Conservation (phyloP, 352 stramenopile species). For the Phytophthora constricta region DNA sequence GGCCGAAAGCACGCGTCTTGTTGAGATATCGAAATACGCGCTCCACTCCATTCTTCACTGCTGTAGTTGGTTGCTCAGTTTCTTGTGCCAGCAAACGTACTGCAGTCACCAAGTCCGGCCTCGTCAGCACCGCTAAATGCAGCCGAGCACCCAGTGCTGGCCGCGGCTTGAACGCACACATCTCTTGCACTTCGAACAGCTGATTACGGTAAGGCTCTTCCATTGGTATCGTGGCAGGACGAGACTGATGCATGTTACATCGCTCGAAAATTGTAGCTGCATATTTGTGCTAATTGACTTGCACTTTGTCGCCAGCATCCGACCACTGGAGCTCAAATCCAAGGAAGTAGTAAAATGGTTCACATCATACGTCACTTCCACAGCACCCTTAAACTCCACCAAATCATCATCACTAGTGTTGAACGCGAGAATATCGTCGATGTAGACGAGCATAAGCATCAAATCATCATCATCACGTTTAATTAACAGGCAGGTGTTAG, state of each 20-base stretch:
- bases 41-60: conserved; percentile 9
- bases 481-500: conserved; percentile 36
- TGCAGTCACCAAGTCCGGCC: conserved; percentile 18
- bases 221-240: conserved; percentile 6
- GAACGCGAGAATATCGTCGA: conserved; percentile 40
- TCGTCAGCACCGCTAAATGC: conserved; percentile 6
- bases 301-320: not conserved
- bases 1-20: not conserved
- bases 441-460: conserved; percentile 33
- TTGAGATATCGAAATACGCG: conserved; percentile 15
- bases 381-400: conserved; percentile 3
- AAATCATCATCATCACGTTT: conserved; percentile 2
- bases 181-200: conserved; percentile 3
- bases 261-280: conserved; percentile 10
- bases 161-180: not conserved
- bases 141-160: conserved; percentile 18
- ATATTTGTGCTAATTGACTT: conserved; percentile 15
- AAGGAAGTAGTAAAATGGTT: conserved; percentile 15
- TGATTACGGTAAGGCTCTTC: conserved; percentile 10
- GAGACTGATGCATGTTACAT: conserved; percentile 1
- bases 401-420: conserved; percentile 1
- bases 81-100: conserved; percentile 20
- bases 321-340: conserved; percentile 29
- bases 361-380: conserved; percentile 8
- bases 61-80: conserved; percentile 3